Evolutionary conservation across 169 alveolate species (phyloP).

Genomic region (Eimeria acervulina): DNA sequence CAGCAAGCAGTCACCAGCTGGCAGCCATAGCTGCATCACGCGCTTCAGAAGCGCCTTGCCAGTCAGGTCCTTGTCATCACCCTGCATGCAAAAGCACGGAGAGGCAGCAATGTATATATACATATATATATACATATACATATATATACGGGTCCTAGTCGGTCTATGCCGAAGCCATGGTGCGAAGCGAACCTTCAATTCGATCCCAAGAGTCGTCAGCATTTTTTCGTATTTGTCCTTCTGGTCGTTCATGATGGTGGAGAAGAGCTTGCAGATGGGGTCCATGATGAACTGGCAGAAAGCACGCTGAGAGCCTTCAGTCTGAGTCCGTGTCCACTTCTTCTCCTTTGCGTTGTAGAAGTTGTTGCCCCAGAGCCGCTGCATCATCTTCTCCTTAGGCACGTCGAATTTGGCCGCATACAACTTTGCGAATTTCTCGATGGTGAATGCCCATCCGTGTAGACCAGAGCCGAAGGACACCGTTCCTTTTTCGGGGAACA

Average conservation of each 20-base stretch:
- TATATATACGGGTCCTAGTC: no score
- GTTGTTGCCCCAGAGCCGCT: constrained; percentile 99
- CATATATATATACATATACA: no score
- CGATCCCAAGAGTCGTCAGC: constrained; percentile 96
- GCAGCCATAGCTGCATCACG: constrained; percentile 99
- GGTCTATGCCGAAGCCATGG: background rate
- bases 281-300: constrained; percentile 99
- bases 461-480: constrained; percentile 99
- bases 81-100: background rate
- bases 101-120: background rate
- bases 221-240: constrained; percentile 95
- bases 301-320: constrained; percentile 85
- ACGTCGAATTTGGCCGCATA: constrained; percentile 98
- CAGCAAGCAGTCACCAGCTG: constrained; percentile 99
- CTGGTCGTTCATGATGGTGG: constrained; percentile 96
- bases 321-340: constrained; percentile 92
- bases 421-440: constrained; percentile 97
- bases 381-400: constrained; percentile 97
- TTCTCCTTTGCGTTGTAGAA: constrained; percentile 97
- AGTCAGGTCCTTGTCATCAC: constrained; percentile 95
- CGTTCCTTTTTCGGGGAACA: constrained; percentile 98
- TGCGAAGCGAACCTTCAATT: constrained; percentile 88
- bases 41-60: constrained; percentile 98
- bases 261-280: constrained; percentile 97
- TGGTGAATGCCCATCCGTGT: constrained; percentile 99